Percentiles rank a stretch among this genome's conserved stretches.
Conservation (phyloP, 2,329 filamentous ascomycete genomes). For the Fusarium abutilonis region DNA sequence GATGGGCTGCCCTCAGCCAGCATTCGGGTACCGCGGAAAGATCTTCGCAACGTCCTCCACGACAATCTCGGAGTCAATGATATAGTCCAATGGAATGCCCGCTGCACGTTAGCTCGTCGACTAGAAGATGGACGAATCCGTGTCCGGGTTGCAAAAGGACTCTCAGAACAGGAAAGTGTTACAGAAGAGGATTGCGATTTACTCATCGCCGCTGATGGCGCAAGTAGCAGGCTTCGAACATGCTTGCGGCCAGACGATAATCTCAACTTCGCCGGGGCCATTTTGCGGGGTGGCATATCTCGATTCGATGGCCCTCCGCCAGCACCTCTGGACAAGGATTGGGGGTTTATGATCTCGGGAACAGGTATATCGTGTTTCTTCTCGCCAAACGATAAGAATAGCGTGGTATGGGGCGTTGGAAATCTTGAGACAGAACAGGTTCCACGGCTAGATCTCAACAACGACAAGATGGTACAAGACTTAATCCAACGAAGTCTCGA, state of each 20-base stretch:
- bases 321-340: slow-evolving; percentile 49
- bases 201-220: slow-evolving; percentile 58
- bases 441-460: slow-evolving; percentile 16
- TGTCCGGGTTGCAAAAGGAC: slow-evolving; percentile 31
- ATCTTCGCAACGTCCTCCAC: slow-evolving; percentile 50
- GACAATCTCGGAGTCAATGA: slow-evolving; percentile 36
- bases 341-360: slow-evolving; percentile 54
- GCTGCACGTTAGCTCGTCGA: slow-evolving; percentile 41
- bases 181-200: slow-evolving; percentile 51
- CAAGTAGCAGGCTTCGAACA: slow-evolving; percentile 54
- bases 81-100: slow-evolving; percentile 43
- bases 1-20: slow-evolving; percentile 50
- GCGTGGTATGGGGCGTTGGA: slow-evolving; percentile 57
- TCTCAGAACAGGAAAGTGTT: background rate
- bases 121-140: slow-evolving; percentile 40
- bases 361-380: slow-evolving; percentile 56
- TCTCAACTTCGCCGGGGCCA: slow-evolving; percentile 53
- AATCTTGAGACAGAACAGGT: slow-evolving; percentile 42
- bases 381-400: slow-evolving; percentile 55
- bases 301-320: slow-evolving; percentile 50
- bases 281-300: slow-evolving; percentile 53
- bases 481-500: slow-evolving; percentile 48
- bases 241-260: slow-evolving; percentile 52
- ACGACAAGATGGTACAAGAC: slow-evolving; percentile 39
- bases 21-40: slow-evolving; percentile 52